These are phyloP conservation scores for Teratosphaeria viscida DNA, from an alignment of 2,329 filamentous ascomycete genomes.

Conservation along the genomic window DNA sequence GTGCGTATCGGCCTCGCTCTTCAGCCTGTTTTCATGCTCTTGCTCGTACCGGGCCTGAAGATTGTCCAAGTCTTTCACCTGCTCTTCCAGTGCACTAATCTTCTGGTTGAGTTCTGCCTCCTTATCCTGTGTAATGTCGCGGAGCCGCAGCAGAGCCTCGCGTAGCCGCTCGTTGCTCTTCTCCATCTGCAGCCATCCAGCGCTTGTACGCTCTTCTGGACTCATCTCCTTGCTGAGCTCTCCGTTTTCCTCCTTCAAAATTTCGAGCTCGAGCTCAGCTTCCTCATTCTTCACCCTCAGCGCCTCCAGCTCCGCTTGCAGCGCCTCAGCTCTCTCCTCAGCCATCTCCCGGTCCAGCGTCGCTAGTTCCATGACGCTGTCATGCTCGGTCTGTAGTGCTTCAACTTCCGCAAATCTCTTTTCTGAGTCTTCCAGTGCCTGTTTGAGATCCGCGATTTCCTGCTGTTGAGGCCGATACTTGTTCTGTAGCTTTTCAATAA, in stretches of 20 bases:
- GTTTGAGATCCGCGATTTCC: conserved; percentile 66
- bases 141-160: conserved; percentile 71
- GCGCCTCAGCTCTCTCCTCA: conserved; percentile 76
- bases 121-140: conserved; percentile 77
- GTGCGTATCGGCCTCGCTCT: conserved; percentile 65
- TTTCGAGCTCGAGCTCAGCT: conserved; percentile 75
- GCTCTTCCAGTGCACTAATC: conserved; percentile 27
- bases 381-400: conserved; percentile 69
- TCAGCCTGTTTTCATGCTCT: conserved; percentile 61
- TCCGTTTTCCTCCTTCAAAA: conserved; percentile 75
- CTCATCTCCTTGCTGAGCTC: conserved; percentile 78
- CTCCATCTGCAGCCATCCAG: conserved; percentile 87
- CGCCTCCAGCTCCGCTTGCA: conserved; percentile 69
- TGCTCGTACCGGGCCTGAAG: conserved; percentile 52
- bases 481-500: conserved; percentile 81
- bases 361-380: conserved; percentile 74
- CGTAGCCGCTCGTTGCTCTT: conserved; percentile 77
- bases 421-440: conserved; percentile 67
- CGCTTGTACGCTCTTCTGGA: conserved; percentile 74
- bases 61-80: conserved; percentile 32
- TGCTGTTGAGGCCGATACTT: conserved; percentile 80
- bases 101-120: conserved; percentile 70
- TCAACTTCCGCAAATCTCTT: conserved; percentile 59
- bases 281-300: conserved; percentile 71
- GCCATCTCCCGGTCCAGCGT: conserved; percentile 92